These are phyloP conservation scores for Quillaja saponaria DNA, from an alignment of 306 rosid genomes.

Conservation along the genomic window DNA sequence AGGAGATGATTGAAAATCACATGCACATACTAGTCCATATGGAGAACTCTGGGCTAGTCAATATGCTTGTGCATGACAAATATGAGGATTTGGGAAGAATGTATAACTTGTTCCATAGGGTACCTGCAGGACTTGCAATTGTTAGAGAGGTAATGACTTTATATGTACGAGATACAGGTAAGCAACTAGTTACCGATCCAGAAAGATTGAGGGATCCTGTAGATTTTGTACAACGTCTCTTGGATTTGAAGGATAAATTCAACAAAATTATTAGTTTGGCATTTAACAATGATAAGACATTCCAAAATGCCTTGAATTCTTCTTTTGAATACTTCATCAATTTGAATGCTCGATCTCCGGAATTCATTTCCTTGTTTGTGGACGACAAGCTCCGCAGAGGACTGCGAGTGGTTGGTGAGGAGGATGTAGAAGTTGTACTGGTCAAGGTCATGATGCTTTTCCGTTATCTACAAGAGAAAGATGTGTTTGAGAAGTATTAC, in stretches of 20 bases:
- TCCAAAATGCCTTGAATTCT: constrained; percentile 61
- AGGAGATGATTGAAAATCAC: constrained; percentile 54
- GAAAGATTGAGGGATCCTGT: constrained; percentile 60
- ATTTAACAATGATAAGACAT: constrained; percentile 50
- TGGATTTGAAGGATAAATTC: constrained; percentile 57
- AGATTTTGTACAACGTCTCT: constrained; percentile 53
- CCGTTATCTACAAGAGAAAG: constrained; percentile 60
- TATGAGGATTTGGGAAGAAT: constrained; percentile 54
- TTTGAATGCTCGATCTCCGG: constrained; percentile 58
- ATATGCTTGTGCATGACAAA: constrained; percentile 53
- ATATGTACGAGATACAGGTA: constrained; percentile 48
- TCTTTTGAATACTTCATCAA: constrained; percentile 61
- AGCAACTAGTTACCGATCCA: constrained; percentile 49
- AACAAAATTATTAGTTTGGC: constrained; percentile 45
- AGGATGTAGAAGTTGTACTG: constrained; percentile 55
- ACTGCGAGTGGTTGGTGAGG: constrained; percentile 56
- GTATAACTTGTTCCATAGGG: constrained; percentile 51
- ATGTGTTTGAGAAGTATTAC: constrained; percentile 61
- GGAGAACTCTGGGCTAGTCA: constrained; percentile 60
- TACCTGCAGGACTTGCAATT: constrained; percentile 45
- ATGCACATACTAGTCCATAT: constrained; percentile 48
- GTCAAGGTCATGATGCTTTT: constrained; percentile 69
- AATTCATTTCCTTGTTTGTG: constrained; percentile 59
- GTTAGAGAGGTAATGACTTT: constrained; percentile 54
- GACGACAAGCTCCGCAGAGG: constrained; percentile 62